phyloP scores from a whole-genome alignment of 2,329 filamentous ascomycete species.

The Alternaria brassicae region DNA sequence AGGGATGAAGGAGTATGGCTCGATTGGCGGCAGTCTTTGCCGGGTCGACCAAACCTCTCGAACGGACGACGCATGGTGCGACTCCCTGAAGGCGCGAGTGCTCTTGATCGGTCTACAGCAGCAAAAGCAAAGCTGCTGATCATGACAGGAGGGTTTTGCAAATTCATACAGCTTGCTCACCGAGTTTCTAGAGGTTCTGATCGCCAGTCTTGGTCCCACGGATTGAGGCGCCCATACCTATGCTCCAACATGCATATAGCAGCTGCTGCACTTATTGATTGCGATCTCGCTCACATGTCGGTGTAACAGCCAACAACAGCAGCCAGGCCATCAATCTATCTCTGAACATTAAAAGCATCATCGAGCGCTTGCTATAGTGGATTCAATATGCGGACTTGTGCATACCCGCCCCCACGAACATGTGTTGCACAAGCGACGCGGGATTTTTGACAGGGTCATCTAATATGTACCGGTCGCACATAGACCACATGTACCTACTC shows the following conservation, averaged over 20 bases:
- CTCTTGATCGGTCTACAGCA: not conserved
- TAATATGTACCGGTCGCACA: constrained; percentile 5
- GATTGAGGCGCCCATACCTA: not conserved
- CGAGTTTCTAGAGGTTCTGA: not conserved
- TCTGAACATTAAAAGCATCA: constrained; percentile 5
- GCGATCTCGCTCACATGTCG: not conserved
- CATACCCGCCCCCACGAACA: constrained; percentile 6
- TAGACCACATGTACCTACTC: not conserved
- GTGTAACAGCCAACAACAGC: constrained; percentile 1
- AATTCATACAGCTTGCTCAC: not conserved
- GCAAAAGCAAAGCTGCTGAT: not conserved
- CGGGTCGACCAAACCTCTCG: not conserved
- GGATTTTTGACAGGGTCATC: constrained; percentile 1
- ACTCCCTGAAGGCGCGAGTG: not conserved
- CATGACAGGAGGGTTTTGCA: not conserved
- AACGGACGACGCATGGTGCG: not conserved
- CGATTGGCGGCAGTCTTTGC: not conserved
- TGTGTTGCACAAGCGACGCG: not conserved
- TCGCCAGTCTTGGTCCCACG: not conserved
- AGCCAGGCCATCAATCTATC: not conserved
- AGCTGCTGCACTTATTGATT: not conserved
- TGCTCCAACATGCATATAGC: not conserved
- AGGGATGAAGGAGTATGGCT: not conserved
- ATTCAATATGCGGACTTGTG: constrained; percentile 7
- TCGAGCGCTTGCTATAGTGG: constrained; percentile 6